Evolutionary conservation across 257 asterid species (phyloP).

Genomic region (Misopates orontium): DNA sequence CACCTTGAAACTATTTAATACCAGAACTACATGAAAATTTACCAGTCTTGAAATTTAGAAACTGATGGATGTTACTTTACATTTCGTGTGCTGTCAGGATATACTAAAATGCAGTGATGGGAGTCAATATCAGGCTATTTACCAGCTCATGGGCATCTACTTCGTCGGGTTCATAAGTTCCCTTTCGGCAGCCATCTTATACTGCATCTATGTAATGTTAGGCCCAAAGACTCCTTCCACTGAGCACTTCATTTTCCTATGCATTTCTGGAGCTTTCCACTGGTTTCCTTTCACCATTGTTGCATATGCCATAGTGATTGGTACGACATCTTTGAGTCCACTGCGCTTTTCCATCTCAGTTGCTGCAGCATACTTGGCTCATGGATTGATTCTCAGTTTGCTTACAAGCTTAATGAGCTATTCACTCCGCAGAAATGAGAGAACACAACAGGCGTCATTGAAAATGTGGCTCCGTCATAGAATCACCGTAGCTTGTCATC

Average conservation of each 20-base stretch:
- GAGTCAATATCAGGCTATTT: slow-evolving; percentile 25
- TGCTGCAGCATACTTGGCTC: slow-evolving; percentile 59
- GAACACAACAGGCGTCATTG: slow-evolving; percentile 27
- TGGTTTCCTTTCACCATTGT: slow-evolving; percentile 72
- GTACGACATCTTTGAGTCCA: slow-evolving; percentile 34
- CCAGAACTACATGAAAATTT: neutral
- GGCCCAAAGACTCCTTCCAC: slow-evolving; percentile 38
- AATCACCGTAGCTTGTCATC: slow-evolving; percentile 56
- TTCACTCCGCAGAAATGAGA: slow-evolving; percentile 38
- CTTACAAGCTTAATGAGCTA: slow-evolving; percentile 42
- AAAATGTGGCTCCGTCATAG: slow-evolving; percentile 63
- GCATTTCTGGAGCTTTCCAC: slow-evolving; percentile 73
- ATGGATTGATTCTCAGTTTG: slow-evolving; percentile 53
- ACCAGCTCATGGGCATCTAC: slow-evolving; percentile 68
- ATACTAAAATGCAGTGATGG: slow-evolving; percentile 24
- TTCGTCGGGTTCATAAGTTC: slow-evolving; percentile 58
- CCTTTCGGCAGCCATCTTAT: slow-evolving; percentile 59
- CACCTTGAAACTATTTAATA: neutral
- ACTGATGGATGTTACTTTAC: neutral
- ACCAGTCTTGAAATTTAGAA: slow-evolving; percentile 1
- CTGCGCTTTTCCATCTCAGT: slow-evolving; percentile 43
- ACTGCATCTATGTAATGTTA: slow-evolving; percentile 39
- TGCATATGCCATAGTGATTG: slow-evolving; percentile 48
- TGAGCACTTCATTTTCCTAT: slow-evolving; percentile 53
- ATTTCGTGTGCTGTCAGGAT: slow-evolving; percentile 37